A percentile compares a stretch with the other conserved stretches of the same genome.
phyloP scores from a whole-genome alignment of 2,329 filamentous ascomycete species.

The Alternaria gaisen region DNA sequence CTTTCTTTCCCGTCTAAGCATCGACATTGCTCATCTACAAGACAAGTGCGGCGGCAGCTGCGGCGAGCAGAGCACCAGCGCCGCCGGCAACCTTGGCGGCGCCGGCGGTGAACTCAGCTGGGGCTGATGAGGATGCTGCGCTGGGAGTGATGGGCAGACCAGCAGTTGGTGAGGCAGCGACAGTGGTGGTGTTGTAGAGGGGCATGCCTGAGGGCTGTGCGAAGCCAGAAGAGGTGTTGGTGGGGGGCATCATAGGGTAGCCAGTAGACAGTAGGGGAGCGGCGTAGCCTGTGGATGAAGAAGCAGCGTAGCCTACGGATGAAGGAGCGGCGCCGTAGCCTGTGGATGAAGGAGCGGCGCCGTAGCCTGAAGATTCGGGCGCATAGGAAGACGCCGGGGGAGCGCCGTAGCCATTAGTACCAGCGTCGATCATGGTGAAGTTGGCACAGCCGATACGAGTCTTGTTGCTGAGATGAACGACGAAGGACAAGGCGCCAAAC shows the following conservation, averaged over 20 bases:
- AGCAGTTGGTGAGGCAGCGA: slow-evolving; percentile 26
- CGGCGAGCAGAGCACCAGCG: slow-evolving; percentile 34
- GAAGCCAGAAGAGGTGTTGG: slow-evolving; percentile 15
- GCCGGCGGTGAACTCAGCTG: slow-evolving; percentile 30
- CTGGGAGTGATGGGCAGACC: slow-evolving; percentile 25
- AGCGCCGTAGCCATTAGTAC: slow-evolving; percentile 54
- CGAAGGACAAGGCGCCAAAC: slow-evolving; percentile 63
- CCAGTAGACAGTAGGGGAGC: slow-evolving; percentile 4
- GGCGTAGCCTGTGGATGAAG: slow-evolving; percentile 1
- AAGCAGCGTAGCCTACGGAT: slow-evolving; percentile 1
- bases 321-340: background rate
- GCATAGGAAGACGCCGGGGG: background rate
- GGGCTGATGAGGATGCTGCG: slow-evolving; percentile 19
- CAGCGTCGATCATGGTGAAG: slow-evolving; percentile 64
- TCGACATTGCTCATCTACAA: slow-evolving; percentile 27
- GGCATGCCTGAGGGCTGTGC: slow-evolving; percentile 22
- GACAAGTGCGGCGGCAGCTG: slow-evolving; percentile 31
- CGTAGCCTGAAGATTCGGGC: background rate
- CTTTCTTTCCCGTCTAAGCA: background rate
- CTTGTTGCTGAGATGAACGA: slow-evolving; percentile 63
- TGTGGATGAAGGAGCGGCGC: background rate
- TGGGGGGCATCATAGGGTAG: slow-evolving; percentile 5
- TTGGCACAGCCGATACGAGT: slow-evolving; percentile 66
- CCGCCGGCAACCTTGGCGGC: slow-evolving; percentile 32
- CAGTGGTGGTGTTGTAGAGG: slow-evolving; percentile 22